Percentiles rank a stretch among this genome's conserved stretches.
phyloP scores from a whole-genome alignment of 2,329 filamentous ascomycete species.

The Curvularia verruculosa region DNA sequence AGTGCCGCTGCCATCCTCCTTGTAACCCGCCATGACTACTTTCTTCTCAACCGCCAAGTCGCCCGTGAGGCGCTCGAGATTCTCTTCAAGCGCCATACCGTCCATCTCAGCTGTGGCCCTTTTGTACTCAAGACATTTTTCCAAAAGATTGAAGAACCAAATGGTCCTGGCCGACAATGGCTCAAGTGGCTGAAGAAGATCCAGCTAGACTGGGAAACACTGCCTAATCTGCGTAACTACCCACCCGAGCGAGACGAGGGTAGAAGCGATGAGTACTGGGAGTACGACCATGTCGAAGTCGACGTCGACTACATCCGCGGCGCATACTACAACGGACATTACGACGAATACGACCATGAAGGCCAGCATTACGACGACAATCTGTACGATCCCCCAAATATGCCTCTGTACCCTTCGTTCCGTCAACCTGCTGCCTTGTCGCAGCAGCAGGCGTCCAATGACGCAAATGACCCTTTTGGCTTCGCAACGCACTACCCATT shows the following conservation, averaged over 20 bases:
- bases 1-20: constrained; percentile 41
- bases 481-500: constrained; percentile 43
- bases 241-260: constrained; percentile 36
- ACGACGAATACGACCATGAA: constrained; percentile 46
- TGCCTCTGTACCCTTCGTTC: constrained; percentile 37
- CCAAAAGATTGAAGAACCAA: constrained; percentile 32
- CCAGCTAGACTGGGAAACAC: constrained; percentile 45
- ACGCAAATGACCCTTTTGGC: constrained; percentile 38
- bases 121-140: constrained; percentile 44
- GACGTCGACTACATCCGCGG: constrained; percentile 41
- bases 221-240: constrained; percentile 42
- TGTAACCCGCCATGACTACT: constrained; percentile 42
- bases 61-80: constrained; percentile 44
- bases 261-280: constrained; percentile 38
- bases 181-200: constrained; percentile 41
- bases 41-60: constrained; percentile 44
- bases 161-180: constrained; percentile 36
- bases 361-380: constrained; percentile 45
- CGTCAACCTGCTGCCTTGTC: constrained; percentile 14
- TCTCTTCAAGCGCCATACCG: constrained; percentile 43
- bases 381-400: constrained; percentile 37
- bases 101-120: constrained; percentile 45
- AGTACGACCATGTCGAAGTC: constrained; percentile 27
- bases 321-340: constrained; percentile 32
- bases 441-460: constrained; percentile 9